phyloP scores from a whole-genome alignment of 2,329 filamentous ascomycete species.

The Akanthomyces dipterigenus region DNA sequence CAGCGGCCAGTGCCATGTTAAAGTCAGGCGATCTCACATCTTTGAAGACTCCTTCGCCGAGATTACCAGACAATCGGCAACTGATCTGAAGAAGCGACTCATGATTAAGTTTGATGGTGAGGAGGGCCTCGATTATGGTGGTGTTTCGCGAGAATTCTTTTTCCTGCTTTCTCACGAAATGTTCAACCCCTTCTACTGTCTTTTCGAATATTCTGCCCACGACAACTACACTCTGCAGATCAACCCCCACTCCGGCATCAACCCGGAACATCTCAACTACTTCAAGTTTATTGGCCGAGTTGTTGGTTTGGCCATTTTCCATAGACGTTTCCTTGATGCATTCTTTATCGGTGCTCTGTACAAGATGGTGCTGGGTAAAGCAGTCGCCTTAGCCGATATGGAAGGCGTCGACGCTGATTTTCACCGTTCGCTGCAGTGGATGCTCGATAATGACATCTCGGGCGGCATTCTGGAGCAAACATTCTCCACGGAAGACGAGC shows the following conservation, averaged over 20 bases:
- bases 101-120: slow-evolving; percentile 99
- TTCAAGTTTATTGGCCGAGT: slow-evolving; percentile 99
- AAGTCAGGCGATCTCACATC: slow-evolving; percentile 91
- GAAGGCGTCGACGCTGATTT: slow-evolving; percentile 98
- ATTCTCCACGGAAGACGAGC: slow-evolving; percentile 94
- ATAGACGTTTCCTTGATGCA: slow-evolving; percentile 91
- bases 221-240: slow-evolving; percentile 99
- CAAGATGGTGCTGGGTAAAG: slow-evolving; percentile 97
- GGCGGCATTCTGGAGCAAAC: slow-evolving; percentile 91
- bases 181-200: slow-evolving; percentile 99
- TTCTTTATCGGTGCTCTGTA: slow-evolving; percentile 99
- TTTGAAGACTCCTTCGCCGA: slow-evolving; percentile 99
- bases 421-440: slow-evolving; percentile 94
- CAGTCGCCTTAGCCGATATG: slow-evolving; percentile 89
- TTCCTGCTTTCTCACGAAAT: slow-evolving; percentile 98
- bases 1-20: slow-evolving; percentile 95
- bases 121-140: slow-evolving; percentile 95
- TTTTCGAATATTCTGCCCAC: slow-evolving; percentile 98
- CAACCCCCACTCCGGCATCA: slow-evolving; percentile 98
- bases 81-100: slow-evolving; percentile 92
- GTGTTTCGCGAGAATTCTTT: slow-evolving; percentile 97
- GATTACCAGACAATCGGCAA: slow-evolving; percentile 92
- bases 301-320: slow-evolving; percentile 95
- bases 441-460: slow-evolving; percentile 91
- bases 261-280: slow-evolving; percentile 98